Evolutionary conservation across 2,329 filamentous ascomycete species (phyloP).

Genomic region (Ploettnerulaceae sp.): DNA sequence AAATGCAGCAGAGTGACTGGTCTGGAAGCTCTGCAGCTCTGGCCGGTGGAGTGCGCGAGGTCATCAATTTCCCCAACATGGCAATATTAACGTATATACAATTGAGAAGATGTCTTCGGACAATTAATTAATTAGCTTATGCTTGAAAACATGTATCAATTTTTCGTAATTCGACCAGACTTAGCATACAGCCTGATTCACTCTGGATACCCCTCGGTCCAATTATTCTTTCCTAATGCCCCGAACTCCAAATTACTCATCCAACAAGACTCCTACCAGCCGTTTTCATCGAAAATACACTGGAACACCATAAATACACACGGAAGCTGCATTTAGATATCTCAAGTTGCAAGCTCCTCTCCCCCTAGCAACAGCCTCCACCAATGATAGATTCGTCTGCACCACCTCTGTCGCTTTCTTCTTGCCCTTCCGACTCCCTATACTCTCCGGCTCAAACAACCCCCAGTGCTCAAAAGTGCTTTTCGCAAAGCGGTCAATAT

Average conservation of each 20-base stretch:
- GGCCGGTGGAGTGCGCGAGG: not conserved
- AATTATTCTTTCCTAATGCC: not conserved
- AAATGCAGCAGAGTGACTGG: not conserved
- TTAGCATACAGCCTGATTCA: no score
- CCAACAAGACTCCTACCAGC: not conserved
- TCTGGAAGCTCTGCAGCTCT: not conserved
- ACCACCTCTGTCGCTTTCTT: constrained; percentile 29
- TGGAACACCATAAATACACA: constrained; percentile 91
- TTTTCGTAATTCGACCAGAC: no score
- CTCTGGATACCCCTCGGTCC: not conserved
- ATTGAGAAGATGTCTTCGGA: no score
- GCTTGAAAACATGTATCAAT: no score
- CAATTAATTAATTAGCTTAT: no score
- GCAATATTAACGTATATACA: not conserved
- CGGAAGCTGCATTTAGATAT: constrained; percentile 90
- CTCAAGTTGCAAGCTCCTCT: constrained; percentile 76
- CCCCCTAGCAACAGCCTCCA: constrained; percentile 75
- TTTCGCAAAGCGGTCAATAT: constrained; percentile 89
- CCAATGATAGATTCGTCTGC: constrained; percentile 50
- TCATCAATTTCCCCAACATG: not conserved
- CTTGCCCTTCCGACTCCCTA: constrained; percentile 31
- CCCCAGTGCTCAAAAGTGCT: constrained; percentile 83
- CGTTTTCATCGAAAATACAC: constrained; percentile 48
- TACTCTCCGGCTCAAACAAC: constrained; percentile 41
- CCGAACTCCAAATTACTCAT: not conserved